Evolutionary conservation across 768 basidiomycete genomes (phyloP), one percentile per base, ranked within the genome.

Genomic region (Pilatotrama ljubarskyi): DNA sequence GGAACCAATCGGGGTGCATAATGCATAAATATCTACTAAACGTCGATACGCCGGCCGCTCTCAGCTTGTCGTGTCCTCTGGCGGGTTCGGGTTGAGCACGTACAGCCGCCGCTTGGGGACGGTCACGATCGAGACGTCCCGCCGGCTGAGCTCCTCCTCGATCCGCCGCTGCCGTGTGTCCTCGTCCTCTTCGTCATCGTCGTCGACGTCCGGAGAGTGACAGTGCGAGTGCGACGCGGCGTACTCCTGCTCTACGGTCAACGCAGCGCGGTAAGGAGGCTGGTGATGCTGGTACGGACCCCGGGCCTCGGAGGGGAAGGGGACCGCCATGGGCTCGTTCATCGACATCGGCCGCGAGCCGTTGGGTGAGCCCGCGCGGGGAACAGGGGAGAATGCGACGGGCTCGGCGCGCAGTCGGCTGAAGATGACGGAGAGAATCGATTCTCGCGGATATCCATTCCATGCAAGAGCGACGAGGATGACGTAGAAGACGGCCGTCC

Each of bases 41-140:
- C 5, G 29, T 32, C 29, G 17, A 11, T 9, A 10, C 20, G 37
- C 9, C 20, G 36, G 35, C 5, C 43, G 29, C 10, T 20, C 42
- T 24, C 32, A 57, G 38, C 48, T 55, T 18, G 35, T 42, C 36
- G 61, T 53, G 9, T 58, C 56, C 56, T 69, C 70, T 14, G 88
- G 61, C n/a, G 61, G 61, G 41, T 58, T 63, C 17, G 61, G 89
- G 72, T 93, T 93, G 52, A 83, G 80, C 48, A 93, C 81, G 79
- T 84, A 85, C 56, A 93, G 74, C 68, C 82, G 85, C 64, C 90
- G 88, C 69, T 84, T 86, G 18, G 91, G 91, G 13, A 85, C 82
- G 18, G 78, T 78, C 61, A 93, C 83, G 67, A 93, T 90, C n/a
- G 88, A 88, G 29, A 93, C 90, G 64, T 93, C 90, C 49, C 91